phyloP scores from a whole-genome alignment of 169 alveolate species.

The Cytauxzoon felis region DNA sequence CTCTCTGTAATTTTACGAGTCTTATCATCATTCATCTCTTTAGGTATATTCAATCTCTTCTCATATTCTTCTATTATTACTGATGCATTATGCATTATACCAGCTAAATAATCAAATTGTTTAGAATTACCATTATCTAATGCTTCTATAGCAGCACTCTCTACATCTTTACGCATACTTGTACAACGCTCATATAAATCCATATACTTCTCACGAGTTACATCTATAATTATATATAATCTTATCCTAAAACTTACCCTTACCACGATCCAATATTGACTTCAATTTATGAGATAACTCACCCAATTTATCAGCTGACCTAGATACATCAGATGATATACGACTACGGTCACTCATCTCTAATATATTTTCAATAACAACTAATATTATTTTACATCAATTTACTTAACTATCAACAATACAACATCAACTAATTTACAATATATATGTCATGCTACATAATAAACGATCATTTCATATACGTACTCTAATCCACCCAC shows the following conservation, averaged over 20 bases:
- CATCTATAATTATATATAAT: slow-evolving; percentile 6
- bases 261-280: not conserved
- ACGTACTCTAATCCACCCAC: no score
- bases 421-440: no score
- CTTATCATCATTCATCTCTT: not conserved
- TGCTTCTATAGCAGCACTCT: slow-evolving; percentile 16
- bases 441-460: no score
- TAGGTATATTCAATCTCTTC: not conserved
- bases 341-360: no score
- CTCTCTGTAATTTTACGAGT: no score
- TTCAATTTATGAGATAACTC: slow-evolving; percentile 6
- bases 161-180: slow-evolving; percentile 2
- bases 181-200: slow-evolving; percentile 17
- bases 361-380: no score
- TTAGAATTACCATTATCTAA: slow-evolving; percentile 15
- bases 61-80: not conserved
- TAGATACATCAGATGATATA: slow-evolving; percentile 9
- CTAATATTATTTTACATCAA: no score
- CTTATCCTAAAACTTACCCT: not conserved
- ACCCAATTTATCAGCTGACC: slow-evolving; percentile 6
- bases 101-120: slow-evolving; percentile 24
- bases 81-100: slow-evolving; percentile 25
- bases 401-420: no score
- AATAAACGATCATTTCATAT: no score
- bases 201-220: slow-evolving; percentile 24